Percentiles rank a stretch among this genome's conserved stretches.
phyloP scores from a whole-genome alignment of 331 rosid species.

The Erythrophleum ivorense region DNA sequence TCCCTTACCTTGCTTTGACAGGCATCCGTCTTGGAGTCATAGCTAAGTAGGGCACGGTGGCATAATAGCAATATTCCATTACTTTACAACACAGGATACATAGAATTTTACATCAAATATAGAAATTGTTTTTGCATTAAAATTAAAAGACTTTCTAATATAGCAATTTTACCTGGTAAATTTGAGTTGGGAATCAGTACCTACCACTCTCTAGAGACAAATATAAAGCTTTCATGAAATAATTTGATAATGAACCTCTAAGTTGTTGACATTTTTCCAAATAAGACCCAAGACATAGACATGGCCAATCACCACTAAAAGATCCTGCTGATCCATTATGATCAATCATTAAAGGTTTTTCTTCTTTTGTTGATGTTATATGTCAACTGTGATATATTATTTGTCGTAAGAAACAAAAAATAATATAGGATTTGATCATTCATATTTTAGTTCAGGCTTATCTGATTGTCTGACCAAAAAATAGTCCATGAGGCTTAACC shows the following conservation, averaged over 20 bases:
- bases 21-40: slow-evolving; percentile 53
- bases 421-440: too few relatives aligned
- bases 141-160: background rate
- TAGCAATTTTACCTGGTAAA: slow-evolving; percentile 59
- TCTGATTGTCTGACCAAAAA: too few relatives aligned
- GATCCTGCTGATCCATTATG: slow-evolving; percentile 45
- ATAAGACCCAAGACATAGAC: slow-evolving; percentile 42
- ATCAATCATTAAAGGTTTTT: background rate
- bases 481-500: background rate
- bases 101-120: background rate
- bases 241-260: slow-evolving; percentile 34
- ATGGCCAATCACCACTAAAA: slow-evolving; percentile 44
- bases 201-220: slow-evolving; percentile 64
- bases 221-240: slow-evolving; percentile 63
- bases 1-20: slow-evolving; percentile 68
- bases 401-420: too few relatives aligned
- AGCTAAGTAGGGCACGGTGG: slow-evolving; percentile 63
- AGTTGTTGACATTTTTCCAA: slow-evolving; percentile 34
- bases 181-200: slow-evolving; percentile 85
- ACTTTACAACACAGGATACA: slow-evolving; percentile 41
- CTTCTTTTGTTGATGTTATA: slow-evolving; percentile 40
- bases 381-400: slow-evolving; percentile 13
- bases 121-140: background rate
- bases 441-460: too few relatives aligned
- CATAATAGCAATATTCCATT: slow-evolving; percentile 22